Evolutionary conservation across 257 asterid genomes (phyloP).

Genomic region (Fraxinus cuspidata): DNA sequence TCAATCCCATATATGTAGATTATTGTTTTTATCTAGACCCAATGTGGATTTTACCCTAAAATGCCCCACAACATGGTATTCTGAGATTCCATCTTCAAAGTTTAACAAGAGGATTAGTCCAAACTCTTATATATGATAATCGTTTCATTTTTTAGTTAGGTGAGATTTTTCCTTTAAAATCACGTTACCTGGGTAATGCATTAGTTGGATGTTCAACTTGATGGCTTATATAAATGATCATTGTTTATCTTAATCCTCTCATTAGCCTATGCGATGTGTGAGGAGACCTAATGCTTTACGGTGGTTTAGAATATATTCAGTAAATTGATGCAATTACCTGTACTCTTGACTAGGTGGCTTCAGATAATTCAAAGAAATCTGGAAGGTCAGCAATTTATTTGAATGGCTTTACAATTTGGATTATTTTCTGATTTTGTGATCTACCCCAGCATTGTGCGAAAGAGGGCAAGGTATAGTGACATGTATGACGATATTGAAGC

Average conservation of each 20-base stretch:
- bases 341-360: neutral
- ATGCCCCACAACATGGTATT: neutral
- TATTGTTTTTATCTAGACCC: no score
- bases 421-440: conserved; percentile 16
- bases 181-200: no score
- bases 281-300: neutral
- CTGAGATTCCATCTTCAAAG: neutral
- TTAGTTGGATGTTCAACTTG: no score
- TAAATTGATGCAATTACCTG: neutral
- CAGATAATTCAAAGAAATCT: neutral
- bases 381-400: conserved; percentile 10
- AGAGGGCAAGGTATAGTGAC: conserved; percentile 49
- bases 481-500: conserved; percentile 64
- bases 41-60: no score
- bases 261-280: no score
- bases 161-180: no score
- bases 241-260: no score
- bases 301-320: neutral
- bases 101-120: neutral
- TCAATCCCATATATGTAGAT: no score
- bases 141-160: no score
- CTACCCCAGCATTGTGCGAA: conserved; percentile 35
- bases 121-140: neutral
- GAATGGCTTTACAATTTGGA: conserved; percentile 18
- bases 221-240: no score